Percentiles rank a stretch among this genome's conserved stretches.
Conservation (phyloP, 306 rosid genomes). For the Hippophae gyantsensis region DNA sequence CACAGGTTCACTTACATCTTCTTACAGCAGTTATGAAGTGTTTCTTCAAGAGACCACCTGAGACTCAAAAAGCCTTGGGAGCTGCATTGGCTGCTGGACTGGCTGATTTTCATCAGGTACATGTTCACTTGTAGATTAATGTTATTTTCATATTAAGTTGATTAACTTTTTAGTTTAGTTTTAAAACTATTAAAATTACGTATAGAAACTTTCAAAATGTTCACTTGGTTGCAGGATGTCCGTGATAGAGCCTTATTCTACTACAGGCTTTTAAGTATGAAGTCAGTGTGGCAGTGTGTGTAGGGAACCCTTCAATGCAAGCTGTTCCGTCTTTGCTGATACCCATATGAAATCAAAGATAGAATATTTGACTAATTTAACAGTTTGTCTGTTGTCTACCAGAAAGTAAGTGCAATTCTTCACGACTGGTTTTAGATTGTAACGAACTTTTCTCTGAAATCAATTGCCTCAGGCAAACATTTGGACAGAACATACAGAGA, state of each 20-base stretch:
- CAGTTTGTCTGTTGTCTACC: conserved; percentile 88
- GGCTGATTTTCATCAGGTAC: conserved; percentile 92
- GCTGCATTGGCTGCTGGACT: conserved; percentile 95
- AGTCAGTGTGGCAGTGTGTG: conserved; percentile 66
- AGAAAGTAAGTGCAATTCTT: conserved; percentile 45
- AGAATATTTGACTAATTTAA: conserved; percentile 94
- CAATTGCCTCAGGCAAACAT: too few relatives aligned
- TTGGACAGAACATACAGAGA: too few relatives aligned
- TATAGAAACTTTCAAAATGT: conserved; percentile 22
- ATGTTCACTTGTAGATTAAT: neutral
- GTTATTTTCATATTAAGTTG: neutral
- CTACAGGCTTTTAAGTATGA: conserved; percentile 87
- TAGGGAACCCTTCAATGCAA: conserved; percentile 96
- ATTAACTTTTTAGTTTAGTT: neutral
- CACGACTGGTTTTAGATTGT: conserved; percentile 4
- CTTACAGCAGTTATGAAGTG: conserved; percentile 98
- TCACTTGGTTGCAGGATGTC: conserved; percentile 69
- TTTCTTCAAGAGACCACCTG: conserved; percentile 96
- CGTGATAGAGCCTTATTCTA: conserved; percentile 93
- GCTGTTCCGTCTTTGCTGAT: conserved; percentile 98
- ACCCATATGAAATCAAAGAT: conserved; percentile 93
- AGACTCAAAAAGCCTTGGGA: conserved; percentile 83
- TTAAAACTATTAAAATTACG: neutral
- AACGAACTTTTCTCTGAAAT: too few relatives aligned
- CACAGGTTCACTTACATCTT: conserved; percentile 95